phyloP scores from a whole-genome alignment of 768 basidiomycete genomes.

The Leccinum pellstonianum region DNA sequence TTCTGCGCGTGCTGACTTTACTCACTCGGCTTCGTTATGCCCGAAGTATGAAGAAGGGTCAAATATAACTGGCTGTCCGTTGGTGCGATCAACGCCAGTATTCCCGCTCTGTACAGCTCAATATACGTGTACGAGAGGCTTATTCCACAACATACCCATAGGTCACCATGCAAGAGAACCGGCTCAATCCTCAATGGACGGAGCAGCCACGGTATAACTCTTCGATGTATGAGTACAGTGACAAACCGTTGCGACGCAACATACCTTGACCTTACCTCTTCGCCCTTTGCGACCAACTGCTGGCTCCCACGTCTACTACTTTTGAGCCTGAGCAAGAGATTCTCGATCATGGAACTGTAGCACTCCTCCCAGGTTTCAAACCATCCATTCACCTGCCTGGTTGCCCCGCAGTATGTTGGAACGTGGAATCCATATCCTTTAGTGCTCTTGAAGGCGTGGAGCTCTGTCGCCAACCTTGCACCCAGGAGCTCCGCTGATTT shows the following conservation, averaged over 20 bases:
- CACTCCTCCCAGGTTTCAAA: conserved; percentile 69
- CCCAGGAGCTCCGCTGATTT: conserved; percentile 52
- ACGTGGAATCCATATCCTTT: conserved; percentile 68
- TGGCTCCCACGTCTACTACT: conserved; percentile 41
- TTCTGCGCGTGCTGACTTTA: conserved; percentile 1
- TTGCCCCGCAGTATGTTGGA: conserved; percentile 76
- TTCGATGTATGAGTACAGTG: conserved; percentile 29
- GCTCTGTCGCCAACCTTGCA: conserved; percentile 60
- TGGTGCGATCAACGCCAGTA: conserved; percentile 54
- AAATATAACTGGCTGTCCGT: conserved; percentile 64
- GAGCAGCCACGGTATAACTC: conserved; percentile 73
- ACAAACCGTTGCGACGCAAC: conserved; percentile 15
- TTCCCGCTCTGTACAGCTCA: conserved; percentile 60
- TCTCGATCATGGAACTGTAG: conserved; percentile 58
- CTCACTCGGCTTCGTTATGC: conserved; percentile 81
- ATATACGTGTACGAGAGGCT: neutral
- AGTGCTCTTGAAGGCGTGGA: conserved; percentile 55
- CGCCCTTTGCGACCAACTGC: conserved; percentile 51
- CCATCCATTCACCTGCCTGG: conserved; percentile 72
- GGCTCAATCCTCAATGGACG: conserved; percentile 57
- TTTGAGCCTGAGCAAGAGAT: conserved; percentile 49
- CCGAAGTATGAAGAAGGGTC: conserved; percentile 81
- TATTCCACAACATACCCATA: conserved; percentile 58
- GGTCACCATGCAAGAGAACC: conserved; percentile 74
- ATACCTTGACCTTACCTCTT: conserved; percentile 48